These are phyloP conservation scores for Eucalyptus pumila DNA, from an alignment of 345 rosid species.

Conservation along the genomic window DNA sequence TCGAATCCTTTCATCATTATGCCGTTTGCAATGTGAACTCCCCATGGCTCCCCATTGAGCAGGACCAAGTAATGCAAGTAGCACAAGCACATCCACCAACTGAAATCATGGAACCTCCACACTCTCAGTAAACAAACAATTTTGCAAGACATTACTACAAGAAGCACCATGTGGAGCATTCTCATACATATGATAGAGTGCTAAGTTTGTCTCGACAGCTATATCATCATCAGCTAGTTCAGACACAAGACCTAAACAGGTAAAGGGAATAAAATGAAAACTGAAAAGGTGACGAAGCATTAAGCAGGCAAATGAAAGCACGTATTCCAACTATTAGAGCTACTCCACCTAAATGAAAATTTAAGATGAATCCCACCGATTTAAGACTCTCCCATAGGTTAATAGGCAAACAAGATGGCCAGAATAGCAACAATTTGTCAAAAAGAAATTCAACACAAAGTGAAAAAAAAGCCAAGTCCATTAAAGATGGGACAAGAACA, in stretches of 20 bases:
- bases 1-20: constrained; percentile 28
- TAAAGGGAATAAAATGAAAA: background rate
- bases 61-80: constrained; percentile 34
- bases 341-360: background rate
- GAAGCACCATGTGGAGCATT: background rate
- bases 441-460: background rate
- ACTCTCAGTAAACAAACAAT: background rate
- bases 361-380: constrained; percentile 3
- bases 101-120: constrained; percentile 19
- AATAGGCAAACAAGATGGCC: background rate
- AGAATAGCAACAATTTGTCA: constrained; percentile 11
- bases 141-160: background rate
- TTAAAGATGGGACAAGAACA: background rate
- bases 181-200: background rate
- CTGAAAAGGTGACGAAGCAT: background rate
- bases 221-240: background rate
- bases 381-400: background rate
- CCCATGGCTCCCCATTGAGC: constrained; percentile 36
- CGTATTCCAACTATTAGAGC: background rate
- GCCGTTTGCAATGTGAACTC: constrained; percentile 40
- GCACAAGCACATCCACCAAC: constrained; percentile 66
- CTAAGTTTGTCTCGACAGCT: background rate
- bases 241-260: background rate
- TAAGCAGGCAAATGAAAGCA: background rate
- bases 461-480: background rate